Evolutionary conservation across 495 filamentous ascomycete species (phyloP), one percentile per base, ranked within the genome.

Genomic region (Penicillium soppii): DNA sequence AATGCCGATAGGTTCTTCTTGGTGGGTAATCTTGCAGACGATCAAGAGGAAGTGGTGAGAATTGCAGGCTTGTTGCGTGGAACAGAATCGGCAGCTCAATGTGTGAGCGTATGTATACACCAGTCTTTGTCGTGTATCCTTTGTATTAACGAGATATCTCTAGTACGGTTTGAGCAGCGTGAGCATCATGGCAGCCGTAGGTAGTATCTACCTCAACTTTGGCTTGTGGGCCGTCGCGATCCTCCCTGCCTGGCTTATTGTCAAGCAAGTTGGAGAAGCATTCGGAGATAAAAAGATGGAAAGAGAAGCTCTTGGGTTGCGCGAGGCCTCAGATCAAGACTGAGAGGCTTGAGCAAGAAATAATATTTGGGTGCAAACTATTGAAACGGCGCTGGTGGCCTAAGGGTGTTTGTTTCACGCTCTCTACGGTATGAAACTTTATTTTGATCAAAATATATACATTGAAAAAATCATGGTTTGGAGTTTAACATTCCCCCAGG

Each of bases 191-290:
- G 82, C 76, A n/a, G 63, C 79, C 12, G 75, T 83, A 10, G 82
- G 82, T 13, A 75, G 73, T 27, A 68, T 83, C 0, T 86, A 86
- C 54, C 68, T 86, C 52, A 86, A 84, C 57, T 84, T 86, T 54
- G 79, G 69, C 4, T 61, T 86, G 9, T 85, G 83, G 83, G 81
- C 68, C 0, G 47, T 81, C 9, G 67, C 82, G 0, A 66, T 86
- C 4, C 26, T 76, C 1, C 82, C 82, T 0, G 80, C 80, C n/a
- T 86, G 82, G 82, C 47, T 81, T 22, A 71, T 86, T 4, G 58
- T 86, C 10, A 71, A 67, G 23, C 54, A 81, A 39, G 72, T 86
- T 54, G 82, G 82, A 0, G 58, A 51, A 12, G 54, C 54, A 1
- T 58, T 67, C 33, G 63, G 61, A 1, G 71, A 74, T 40, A 63